Evolutionary conservation across 2,329 filamentous ascomycete species (phyloP).

Genomic region (Trichoderma pleuroti): DNA sequence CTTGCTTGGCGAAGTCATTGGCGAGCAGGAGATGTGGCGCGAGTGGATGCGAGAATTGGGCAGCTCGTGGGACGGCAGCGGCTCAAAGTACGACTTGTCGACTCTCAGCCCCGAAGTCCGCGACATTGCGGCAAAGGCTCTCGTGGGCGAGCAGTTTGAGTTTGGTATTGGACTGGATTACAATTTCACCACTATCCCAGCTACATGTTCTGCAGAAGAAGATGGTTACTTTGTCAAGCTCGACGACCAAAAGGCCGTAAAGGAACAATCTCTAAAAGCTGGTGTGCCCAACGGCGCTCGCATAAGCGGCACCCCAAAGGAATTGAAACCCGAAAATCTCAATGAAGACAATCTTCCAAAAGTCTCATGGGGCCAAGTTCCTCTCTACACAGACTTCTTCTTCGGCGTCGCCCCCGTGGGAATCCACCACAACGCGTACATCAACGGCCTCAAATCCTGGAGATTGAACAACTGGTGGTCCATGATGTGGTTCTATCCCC

Average conservation of each 20-base stretch:
- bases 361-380: not conserved
- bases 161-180: constrained; percentile 40
- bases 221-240: constrained; percentile 35
- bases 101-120: constrained; percentile 23
- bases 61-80: constrained; percentile 32
- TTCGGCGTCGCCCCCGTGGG: not conserved
- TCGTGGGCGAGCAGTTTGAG: constrained; percentile 33
- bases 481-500: constrained; percentile 3
- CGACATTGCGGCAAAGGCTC: constrained; percentile 28
- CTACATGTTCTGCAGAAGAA: constrained; percentile 33
- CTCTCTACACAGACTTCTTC: constrained; percentile 1
- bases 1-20: constrained; percentile 37
- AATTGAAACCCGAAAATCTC: not conserved
- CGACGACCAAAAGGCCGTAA: constrained; percentile 25
- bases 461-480: not conserved
- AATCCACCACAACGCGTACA: constrained; percentile 14
- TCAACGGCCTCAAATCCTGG: not conserved
- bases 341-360: not conserved
- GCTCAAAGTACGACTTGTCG: constrained; percentile 18
- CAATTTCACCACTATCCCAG: constrained; percentile 35
- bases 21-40: constrained; percentile 39
- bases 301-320: not conserved
- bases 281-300: not conserved
- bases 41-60: constrained; percentile 10
- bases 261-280: constrained; percentile 27